These are phyloP conservation scores for Juglanconis sp. DNA, from an alignment of 2,329 filamentous ascomycete species.

Conservation along the genomic window DNA sequence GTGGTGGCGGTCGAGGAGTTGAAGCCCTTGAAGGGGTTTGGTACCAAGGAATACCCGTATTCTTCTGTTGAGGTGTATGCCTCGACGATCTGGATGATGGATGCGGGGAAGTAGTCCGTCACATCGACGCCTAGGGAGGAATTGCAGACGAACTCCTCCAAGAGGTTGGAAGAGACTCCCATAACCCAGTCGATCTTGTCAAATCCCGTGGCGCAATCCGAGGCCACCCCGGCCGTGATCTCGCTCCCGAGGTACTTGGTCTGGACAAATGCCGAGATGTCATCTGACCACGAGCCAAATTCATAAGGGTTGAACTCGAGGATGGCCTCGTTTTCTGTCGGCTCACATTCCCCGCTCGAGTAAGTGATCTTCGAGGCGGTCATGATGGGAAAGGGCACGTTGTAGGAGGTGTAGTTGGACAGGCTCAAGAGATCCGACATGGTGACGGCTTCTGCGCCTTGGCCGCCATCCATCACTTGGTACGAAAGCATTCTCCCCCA, in stretches of 20 bases:
- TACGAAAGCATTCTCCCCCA: conserved; percentile 14
- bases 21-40: conserved; percentile 43
- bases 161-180: conserved; percentile 41
- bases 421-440: conserved; percentile 5
- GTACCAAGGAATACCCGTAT: conserved; percentile 23
- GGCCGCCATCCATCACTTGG: conserved; percentile 13
- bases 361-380: conserved; percentile 19
- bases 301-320: conserved; percentile 45
- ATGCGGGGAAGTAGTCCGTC: conserved; percentile 5
- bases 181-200: conserved; percentile 47
- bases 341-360: conserved; percentile 15
- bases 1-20: conserved; percentile 23
- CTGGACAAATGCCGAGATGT: conserved; percentile 34
- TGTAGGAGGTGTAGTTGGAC: conserved; percentile 12
- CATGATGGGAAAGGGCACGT: conserved; percentile 22
- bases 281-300: conserved; percentile 42
- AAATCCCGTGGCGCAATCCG: conserved; percentile 37
- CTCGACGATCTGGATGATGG: conserved; percentile 23
- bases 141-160: conserved; percentile 26
- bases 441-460: conserved; percentile 3
- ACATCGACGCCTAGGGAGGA: conserved; percentile 8
- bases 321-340: conserved; percentile 28
- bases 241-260: conserved; percentile 39
- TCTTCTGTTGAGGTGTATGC: conserved; percentile 24
- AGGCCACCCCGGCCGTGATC: conserved; percentile 26